These are phyloP conservation scores for Dipteronia sinensis DNA, from an alignment of 345 rosid genomes.

Conservation along the genomic window DNA sequence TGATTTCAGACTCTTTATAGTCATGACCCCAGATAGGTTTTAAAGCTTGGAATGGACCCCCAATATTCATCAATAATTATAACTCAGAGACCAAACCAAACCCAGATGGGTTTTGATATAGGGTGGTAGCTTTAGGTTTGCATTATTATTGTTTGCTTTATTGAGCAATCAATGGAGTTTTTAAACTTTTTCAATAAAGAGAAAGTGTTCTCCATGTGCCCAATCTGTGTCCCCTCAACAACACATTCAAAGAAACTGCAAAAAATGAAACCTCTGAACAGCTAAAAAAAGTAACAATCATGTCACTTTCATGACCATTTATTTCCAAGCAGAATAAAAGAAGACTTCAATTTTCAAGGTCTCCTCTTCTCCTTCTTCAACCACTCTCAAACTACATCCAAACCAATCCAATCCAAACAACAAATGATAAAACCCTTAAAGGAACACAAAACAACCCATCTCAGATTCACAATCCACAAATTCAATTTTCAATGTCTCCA, in stretches of 20 bases:
- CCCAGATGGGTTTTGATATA: too few relatives aligned
- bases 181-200: conserved; percentile 15
- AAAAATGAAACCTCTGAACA: not conserved
- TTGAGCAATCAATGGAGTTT: not conserved
- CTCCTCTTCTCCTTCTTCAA: not conserved
- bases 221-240: not conserved
- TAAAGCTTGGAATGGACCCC: too few relatives aligned
- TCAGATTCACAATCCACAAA: not conserved
- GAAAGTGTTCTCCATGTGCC: not conserved
- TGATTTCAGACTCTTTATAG: too few relatives aligned
- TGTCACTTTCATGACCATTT: conserved; percentile 4
- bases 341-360: not conserved
- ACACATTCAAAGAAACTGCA: not conserved
- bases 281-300: not conserved
- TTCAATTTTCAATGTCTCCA: not conserved
- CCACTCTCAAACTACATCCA: not conserved
- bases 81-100: too few relatives aligned
- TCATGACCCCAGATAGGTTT: too few relatives aligned
- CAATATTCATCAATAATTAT: too few relatives aligned
- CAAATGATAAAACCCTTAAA: too few relatives aligned
- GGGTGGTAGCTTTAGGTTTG: too few relatives aligned
- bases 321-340: not conserved
- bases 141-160: too few relatives aligned
- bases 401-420: not conserved
- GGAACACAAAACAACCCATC: too few relatives aligned